A percentile compares a stretch with the other conserved stretches of the same genome.
phyloP scores from a whole-genome alignment of 108 stramenopile genomes.

The Skeletonema potamos region DNA sequence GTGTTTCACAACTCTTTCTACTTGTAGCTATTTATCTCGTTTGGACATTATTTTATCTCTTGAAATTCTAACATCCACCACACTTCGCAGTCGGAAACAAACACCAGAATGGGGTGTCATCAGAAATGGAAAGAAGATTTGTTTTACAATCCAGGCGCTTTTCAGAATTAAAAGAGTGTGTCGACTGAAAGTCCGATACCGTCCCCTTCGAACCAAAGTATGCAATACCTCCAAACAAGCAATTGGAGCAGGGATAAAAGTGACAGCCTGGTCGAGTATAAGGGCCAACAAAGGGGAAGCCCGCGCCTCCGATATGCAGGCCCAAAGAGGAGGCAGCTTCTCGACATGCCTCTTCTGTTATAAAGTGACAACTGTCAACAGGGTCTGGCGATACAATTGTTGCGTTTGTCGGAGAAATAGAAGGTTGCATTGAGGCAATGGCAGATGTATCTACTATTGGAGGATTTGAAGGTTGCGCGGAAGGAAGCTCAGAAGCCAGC shows the following conservation, averaged over 20 bases:
- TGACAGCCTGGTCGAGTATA: slow-evolving; percentile 17
- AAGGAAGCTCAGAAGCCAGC: background rate
- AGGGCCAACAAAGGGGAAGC: slow-evolving; percentile 13
- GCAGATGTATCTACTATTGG: too few relatives aligned
- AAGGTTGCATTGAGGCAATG: background rate
- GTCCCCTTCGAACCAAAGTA: slow-evolving; percentile 12
- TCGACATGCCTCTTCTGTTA: slow-evolving; percentile 24
- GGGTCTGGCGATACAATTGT: background rate
- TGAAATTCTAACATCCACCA: background rate
- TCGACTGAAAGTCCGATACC: background rate
- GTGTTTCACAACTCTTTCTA: background rate
- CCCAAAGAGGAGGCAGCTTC: slow-evolving; percentile 14
- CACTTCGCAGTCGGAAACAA: slow-evolving; percentile 8
- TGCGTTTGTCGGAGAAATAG: background rate
- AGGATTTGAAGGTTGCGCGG: background rate
- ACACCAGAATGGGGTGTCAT: slow-evolving; percentile 21
- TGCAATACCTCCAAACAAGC: slow-evolving; percentile 19
- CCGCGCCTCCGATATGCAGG: slow-evolving; percentile 10
- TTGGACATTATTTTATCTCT: background rate
- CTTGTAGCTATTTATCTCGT: background rate
- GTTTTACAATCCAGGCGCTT: slow-evolving; percentile 17
- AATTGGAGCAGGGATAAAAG: slow-evolving; percentile 19
- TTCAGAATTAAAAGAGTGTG: background rate
- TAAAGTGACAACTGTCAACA: slow-evolving; percentile 12
- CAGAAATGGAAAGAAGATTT: background rate